phyloP scores from a whole-genome alignment of 2,329 filamentous ascomycete species.

The Cadophora sp. region DNA sequence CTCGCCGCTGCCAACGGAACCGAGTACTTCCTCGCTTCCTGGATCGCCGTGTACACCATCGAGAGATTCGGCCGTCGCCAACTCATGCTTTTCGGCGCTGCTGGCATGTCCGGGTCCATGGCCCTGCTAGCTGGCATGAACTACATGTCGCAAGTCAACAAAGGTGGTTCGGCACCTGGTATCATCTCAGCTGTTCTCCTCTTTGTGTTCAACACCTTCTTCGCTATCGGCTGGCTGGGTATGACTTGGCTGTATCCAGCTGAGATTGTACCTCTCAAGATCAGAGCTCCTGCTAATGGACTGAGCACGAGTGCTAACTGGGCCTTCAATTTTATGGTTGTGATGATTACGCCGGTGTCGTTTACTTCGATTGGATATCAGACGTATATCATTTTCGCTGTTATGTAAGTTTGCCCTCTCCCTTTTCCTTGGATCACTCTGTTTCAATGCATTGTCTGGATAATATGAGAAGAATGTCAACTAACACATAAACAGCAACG shows the following conservation, averaged over 20 bases:
- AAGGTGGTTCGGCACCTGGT: conserved; percentile 41
- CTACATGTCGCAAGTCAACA: conserved; percentile 51
- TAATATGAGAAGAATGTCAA: conserved; percentile 26
- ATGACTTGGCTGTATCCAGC: conserved; percentile 65
- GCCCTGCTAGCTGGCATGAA: conserved; percentile 56
- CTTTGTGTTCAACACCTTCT: conserved; percentile 61
- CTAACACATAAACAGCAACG: conserved; percentile 65
- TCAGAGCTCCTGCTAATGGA: conserved; percentile 64
- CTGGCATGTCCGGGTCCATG: conserved; percentile 71
- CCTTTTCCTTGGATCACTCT: conserved; percentile 35
- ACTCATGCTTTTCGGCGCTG: conserved; percentile 74
- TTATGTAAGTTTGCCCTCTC: conserved; percentile 40
- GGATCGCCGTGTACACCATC: conserved; percentile 50
- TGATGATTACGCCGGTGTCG: conserved; percentile 48
- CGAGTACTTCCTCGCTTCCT: conserved; percentile 51
- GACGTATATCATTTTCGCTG: conserved; percentile 71
- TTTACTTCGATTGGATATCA: conserved; percentile 61
- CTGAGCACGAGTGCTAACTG: conserved; percentile 50
- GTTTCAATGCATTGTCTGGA: conserved; percentile 51
- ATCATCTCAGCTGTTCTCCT: conserved; percentile 46
- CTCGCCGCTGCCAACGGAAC: conserved; percentile 60
- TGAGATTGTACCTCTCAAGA: conserved; percentile 60
- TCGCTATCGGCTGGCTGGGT: conserved; percentile 58
- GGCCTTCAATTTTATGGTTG: conserved; percentile 65
- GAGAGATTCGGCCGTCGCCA: conserved; percentile 69